A percentile compares a stretch with the other conserved stretches of the same genome.
phyloP scores from a whole-genome alignment of 2,329 filamentous ascomycete genomes.

The Penicillium aurantiogriseum region DNA sequence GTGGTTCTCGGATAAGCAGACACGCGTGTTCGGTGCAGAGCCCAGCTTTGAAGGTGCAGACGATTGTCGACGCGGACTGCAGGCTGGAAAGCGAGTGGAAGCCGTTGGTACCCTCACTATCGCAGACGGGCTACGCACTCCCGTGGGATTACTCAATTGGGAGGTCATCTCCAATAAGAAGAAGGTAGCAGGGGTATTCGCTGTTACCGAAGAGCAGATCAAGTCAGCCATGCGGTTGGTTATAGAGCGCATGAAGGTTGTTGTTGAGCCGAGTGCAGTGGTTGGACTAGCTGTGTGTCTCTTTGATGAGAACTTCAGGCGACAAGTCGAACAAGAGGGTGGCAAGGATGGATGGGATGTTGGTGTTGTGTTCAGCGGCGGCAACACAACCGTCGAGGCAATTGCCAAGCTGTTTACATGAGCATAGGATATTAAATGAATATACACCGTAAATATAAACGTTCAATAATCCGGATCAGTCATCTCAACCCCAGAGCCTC shows the following conservation, averaged over 20 bases:
- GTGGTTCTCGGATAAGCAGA: slow-evolving; percentile 65
- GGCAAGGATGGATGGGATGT: slow-evolving; percentile 73
- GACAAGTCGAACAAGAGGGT: slow-evolving; percentile 61
- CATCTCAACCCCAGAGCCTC: slow-evolving; percentile 27
- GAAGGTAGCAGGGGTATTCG: slow-evolving; percentile 70
- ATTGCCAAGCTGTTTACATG: slow-evolving; percentile 54
- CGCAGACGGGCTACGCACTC: slow-evolving; percentile 84
- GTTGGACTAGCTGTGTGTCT: slow-evolving; percentile 81
- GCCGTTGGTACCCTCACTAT: slow-evolving; percentile 74
- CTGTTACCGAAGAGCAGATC: slow-evolving; percentile 81
- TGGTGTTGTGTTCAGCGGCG: slow-evolving; percentile 61
- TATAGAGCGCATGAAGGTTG: slow-evolving; percentile 82
- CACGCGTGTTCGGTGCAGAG: slow-evolving; percentile 81
- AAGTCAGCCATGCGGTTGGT: slow-evolving; percentile 71
- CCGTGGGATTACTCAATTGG: slow-evolving; percentile 76
- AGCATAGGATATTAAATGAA: not conserved
- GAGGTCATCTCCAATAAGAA: slow-evolving; percentile 66
- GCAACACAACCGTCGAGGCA: slow-evolving; percentile 63
- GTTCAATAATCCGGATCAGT: slow-evolving; percentile 1
- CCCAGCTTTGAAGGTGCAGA: slow-evolving; percentile 80
- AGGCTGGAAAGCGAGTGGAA: slow-evolving; percentile 62
- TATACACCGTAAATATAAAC: not conserved
- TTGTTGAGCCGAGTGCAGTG: slow-evolving; percentile 83
- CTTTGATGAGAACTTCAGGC: slow-evolving; percentile 80
- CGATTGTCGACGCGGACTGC: slow-evolving; percentile 72